A percentile compares a stretch with the other conserved stretches of the same genome.
Conservation (phyloP, 208 protist species). For the Porcisia deanei region DNA sequence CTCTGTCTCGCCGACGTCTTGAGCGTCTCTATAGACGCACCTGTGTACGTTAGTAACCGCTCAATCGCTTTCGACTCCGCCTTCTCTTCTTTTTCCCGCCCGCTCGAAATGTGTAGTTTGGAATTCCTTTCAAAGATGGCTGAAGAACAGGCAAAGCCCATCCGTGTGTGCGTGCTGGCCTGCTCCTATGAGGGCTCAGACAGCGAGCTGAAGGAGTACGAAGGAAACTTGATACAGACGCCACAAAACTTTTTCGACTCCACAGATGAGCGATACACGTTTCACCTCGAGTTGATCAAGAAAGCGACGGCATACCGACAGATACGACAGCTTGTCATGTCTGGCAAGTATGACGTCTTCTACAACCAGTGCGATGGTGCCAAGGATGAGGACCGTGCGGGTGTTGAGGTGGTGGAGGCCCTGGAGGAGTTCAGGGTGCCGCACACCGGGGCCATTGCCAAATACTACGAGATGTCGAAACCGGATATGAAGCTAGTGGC, state of each 20-base stretch:
- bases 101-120: neutral
- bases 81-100: neutral
- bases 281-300: slow-evolving; percentile 71
- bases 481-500: slow-evolving; percentile 91
- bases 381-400: slow-evolving; percentile 88
- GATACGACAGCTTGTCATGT: slow-evolving; percentile 83
- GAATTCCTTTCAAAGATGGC: neutral
- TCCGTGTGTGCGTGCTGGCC: slow-evolving; percentile 80
- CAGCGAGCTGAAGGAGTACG: slow-evolving; percentile 80
- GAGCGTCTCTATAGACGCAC: too few relatives aligned
- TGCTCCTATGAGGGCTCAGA: slow-evolving; percentile 87
- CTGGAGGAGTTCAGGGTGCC: slow-evolving; percentile 90
- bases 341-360: slow-evolving; percentile 83
- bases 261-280: slow-evolving; percentile 53
- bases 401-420: slow-evolving; percentile 84
- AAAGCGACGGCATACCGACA: slow-evolving; percentile 86
- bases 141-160: slow-evolving; percentile 15
- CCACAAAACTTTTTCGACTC: slow-evolving; percentile 79
- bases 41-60: neutral
- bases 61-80: neutral
- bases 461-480: slow-evolving; percentile 90
- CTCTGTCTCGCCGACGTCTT: neutral
- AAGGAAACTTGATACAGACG: slow-evolving; percentile 74
- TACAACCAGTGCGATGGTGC: slow-evolving; percentile 92
- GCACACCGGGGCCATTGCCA: slow-evolving; percentile 87